Conservation (phyloP, 139 green algal species). For the Mesostigma viride region DNA sequence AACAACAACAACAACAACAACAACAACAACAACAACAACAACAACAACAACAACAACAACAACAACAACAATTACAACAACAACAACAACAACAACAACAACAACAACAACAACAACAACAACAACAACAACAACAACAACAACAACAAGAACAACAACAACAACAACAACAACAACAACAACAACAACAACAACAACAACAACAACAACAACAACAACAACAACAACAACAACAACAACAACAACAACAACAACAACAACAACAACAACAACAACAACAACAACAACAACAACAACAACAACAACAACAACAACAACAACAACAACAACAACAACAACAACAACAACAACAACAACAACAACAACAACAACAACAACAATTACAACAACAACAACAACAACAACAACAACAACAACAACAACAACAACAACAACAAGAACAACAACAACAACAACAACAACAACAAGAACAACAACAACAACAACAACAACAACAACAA, state of each 20-base stretch:
- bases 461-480: not conserved
- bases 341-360: not conserved
- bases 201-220: conserved; percentile 8
- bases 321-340: not conserved
- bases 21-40: not conserved
- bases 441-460: too few relatives aligned
- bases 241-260: conserved; percentile 2
- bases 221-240: conserved; percentile 6
- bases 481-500: not conserved
- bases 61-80: not conserved
- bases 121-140: not conserved
- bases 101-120: not conserved
- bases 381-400: not conserved
- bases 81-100: not conserved
- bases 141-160: not conserved
- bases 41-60: not conserved
- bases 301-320: not conserved
- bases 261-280: conserved; percentile 10
- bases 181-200: not conserved
- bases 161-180: not conserved
- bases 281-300: not conserved
- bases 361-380: not conserved
- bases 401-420: not conserved
- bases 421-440: too few relatives aligned
- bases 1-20: not conserved